Conservation (phyloP, 176 grass and related monocot genomes). For the Phyllostachys edulis region DNA sequence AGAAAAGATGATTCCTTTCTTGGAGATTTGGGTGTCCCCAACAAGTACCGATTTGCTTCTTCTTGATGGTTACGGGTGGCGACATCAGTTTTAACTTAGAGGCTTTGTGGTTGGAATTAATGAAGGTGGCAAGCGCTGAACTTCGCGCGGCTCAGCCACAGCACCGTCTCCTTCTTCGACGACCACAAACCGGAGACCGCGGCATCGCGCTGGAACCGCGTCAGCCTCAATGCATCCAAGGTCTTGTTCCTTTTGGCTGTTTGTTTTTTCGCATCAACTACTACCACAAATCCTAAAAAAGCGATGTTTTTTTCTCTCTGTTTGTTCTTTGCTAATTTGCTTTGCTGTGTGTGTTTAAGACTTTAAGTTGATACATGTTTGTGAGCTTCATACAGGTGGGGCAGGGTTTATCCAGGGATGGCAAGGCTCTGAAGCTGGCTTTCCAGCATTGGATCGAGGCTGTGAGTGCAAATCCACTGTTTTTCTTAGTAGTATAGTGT, state of each 20-base stretch:
- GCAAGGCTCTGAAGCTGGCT: slow-evolving; percentile 70
- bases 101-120: not conserved
- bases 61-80: not conserved
- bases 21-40: not conserved
- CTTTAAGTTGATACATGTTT: not conserved
- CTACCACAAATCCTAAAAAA: not conserved
- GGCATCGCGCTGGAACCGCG: slow-evolving; percentile 74
- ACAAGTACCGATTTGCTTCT: not conserved
- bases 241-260: slow-evolving; percentile 3
- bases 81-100: not conserved
- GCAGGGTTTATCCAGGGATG: slow-evolving; percentile 70
- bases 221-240: slow-evolving; percentile 85
- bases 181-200: slow-evolving; percentile 58
- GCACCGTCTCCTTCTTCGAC: slow-evolving; percentile 84
- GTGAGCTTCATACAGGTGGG: slow-evolving; percentile 51
- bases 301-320: not conserved
- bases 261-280: not conserved
- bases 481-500: not conserved
- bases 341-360: not conserved
- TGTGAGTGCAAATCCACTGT: slow-evolving; percentile 46
- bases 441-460: slow-evolving; percentile 99
- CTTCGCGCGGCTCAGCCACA: slow-evolving; percentile 63
- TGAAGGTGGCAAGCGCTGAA: slow-evolving; percentile 83
- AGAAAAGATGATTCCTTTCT: not conserved
- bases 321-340: not conserved